A percentile compares a stretch with the other conserved stretches of the same genome.
phyloP scores from a whole-genome alignment of 2,329 filamentous ascomycete genomes.

The Madurella fahalii region DNA sequence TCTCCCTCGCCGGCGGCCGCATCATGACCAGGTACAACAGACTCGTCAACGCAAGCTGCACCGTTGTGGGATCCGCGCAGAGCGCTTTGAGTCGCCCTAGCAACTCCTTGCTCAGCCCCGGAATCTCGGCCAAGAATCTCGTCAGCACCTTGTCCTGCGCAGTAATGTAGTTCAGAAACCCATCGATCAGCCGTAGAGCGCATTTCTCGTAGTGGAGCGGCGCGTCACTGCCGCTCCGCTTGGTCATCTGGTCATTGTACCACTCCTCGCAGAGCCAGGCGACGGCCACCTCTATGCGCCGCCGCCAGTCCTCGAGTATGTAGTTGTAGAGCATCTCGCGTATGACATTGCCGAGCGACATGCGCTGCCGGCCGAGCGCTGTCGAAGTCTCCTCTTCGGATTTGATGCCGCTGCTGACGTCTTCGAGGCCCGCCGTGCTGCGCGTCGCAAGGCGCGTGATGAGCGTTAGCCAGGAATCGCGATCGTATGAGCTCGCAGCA shows the following conservation, averaged over 20 bases:
- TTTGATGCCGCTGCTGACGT: conserved; percentile 48
- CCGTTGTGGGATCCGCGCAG: conserved; percentile 62
- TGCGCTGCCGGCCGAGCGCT: conserved; percentile 27
- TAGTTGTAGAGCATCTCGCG: conserved; percentile 79
- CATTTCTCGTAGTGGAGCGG: conserved; percentile 73
- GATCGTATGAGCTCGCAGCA: conserved; percentile 77
- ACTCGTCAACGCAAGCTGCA: conserved; percentile 60
- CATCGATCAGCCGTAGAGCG: conserved; percentile 77
- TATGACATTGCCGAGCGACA: conserved; percentile 63
- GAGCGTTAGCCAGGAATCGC: conserved; percentile 87
- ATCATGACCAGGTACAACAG: conserved; percentile 65
- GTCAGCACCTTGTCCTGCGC: conserved; percentile 85
- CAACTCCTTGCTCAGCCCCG: conserved; percentile 68
- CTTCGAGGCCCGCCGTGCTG: conserved; percentile 66
- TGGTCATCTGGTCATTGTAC: conserved; percentile 74
- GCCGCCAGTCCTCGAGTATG: conserved; percentile 86
- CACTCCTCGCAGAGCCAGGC: conserved; percentile 96
- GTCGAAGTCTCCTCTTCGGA: conserved; percentile 47
- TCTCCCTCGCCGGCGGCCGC: conserved; percentile 59
- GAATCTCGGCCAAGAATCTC: conserved; percentile 87
- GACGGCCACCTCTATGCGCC: conserved; percentile 83
- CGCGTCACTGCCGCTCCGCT: conserved; percentile 40
- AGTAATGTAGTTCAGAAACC: conserved; percentile 87
- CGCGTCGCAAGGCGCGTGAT: conserved; percentile 82
- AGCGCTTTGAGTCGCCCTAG: conserved; percentile 67